These are phyloP conservation scores for Talaromyces liani DNA, from an alignment of 495 filamentous ascomycete species.

Conservation along the genomic window DNA sequence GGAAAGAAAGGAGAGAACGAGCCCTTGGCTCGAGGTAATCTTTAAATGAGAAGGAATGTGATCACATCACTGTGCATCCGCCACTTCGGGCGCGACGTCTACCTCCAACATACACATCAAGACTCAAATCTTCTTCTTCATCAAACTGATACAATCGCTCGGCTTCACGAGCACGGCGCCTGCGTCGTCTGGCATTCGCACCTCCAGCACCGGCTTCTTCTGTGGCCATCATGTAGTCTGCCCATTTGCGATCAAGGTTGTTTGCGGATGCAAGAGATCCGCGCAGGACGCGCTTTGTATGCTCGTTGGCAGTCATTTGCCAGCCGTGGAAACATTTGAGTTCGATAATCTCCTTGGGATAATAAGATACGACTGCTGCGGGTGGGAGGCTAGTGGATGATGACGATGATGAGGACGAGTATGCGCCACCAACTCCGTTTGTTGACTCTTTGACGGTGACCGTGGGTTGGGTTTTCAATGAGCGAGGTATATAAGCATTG, in stretches of 20 bases:
- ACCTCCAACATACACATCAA: conserved; percentile 16
- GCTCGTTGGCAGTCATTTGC: conserved; percentile 91
- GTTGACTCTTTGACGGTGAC: conserved; percentile 9
- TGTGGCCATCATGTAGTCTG: conserved; percentile 83
- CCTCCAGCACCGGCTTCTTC: conserved; percentile 75
- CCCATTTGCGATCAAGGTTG: conserved; percentile 83
- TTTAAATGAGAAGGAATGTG: background rate
- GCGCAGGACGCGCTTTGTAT: conserved; percentile 72
- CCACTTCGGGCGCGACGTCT: conserved; percentile 50
- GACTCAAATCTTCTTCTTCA: conserved; percentile 55
- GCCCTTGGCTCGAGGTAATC: background rate
- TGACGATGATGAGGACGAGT: conserved; percentile 20
- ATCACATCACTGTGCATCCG: conserved; percentile 50
- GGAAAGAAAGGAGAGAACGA: background rate
- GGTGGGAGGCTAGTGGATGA: conserved; percentile 21
- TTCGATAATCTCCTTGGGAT: conserved; percentile 66
- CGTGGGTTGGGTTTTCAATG: conserved; percentile 20
- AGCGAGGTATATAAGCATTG: conserved; percentile 59
- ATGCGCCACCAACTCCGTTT: background rate
- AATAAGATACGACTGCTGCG: conserved; percentile 26
- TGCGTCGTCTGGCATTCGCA: conserved; percentile 54
- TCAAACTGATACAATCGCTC: conserved; percentile 62
- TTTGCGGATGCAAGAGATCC: conserved; percentile 65
- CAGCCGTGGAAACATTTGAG: conserved; percentile 93
- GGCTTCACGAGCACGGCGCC: conserved; percentile 71